Conservation (phyloP, 1,284 basidiomycete species). For the Neolentinus lepideus region DNA sequence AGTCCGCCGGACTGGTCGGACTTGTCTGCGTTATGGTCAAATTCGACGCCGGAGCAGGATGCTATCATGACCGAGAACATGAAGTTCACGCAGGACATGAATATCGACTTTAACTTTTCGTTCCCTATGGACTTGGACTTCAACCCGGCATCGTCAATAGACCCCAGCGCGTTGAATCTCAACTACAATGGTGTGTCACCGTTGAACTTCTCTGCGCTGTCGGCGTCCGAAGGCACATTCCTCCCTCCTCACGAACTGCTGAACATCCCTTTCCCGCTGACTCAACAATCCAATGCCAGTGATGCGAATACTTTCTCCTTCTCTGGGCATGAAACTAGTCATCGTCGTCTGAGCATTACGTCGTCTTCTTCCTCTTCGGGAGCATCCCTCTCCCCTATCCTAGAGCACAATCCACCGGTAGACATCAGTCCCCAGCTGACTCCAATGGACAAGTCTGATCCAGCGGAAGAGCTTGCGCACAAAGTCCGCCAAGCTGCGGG, state of each 20-base stretch:
- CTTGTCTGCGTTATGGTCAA: not conserved
- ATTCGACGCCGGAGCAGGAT: not conserved
- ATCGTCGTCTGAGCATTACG: conserved; percentile 32
- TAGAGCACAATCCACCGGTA: conserved; percentile 18
- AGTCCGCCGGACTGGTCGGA: conserved; percentile 2
- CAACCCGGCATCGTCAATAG: conserved; percentile 42
- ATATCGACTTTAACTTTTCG: conserved; percentile 36
- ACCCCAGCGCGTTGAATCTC: conserved; percentile 57
- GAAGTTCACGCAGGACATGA: not conserved
- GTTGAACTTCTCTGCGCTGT: conserved; percentile 18
- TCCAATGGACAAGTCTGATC: conserved; percentile 20
- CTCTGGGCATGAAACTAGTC: conserved; percentile 13
- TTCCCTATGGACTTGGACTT: conserved; percentile 37
- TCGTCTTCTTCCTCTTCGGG: conserved; percentile 47
- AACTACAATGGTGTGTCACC: conserved; percentile 17
- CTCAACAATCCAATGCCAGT: conserved; percentile 2
- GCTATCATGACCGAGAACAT: not conserved
- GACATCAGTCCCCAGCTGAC: not conserved
- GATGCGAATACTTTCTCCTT: conserved; percentile 3
- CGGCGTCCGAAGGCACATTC: conserved; percentile 8
- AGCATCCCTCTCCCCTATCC: conserved; percentile 39
- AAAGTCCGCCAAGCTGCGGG: conserved; percentile 53
- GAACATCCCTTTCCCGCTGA: conserved; percentile 13
- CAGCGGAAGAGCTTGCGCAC: conserved; percentile 47
- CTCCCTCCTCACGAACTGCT: conserved; percentile 12